A percentile compares a stretch with the other conserved stretches of the same genome.
Conservation (phyloP, 257 asterid species). For the Rauvolfia tetraphylla region DNA sequence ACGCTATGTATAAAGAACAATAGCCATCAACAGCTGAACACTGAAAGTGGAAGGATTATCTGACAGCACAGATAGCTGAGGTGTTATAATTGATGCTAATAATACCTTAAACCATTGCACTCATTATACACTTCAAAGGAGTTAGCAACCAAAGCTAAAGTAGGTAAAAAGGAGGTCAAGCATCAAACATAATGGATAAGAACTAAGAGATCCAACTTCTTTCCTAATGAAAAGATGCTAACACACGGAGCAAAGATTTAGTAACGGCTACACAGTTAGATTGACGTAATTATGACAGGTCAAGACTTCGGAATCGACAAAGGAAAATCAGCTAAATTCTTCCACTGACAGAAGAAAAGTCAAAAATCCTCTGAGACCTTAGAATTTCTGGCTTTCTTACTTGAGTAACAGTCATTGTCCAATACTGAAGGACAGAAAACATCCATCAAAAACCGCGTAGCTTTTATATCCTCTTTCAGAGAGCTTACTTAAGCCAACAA, state of each 20-base stretch:
- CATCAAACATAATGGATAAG: not conserved
- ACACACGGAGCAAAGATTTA: not conserved
- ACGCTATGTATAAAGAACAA: not conserved
- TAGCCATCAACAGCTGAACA: not conserved
- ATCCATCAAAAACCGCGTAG: not conserved
- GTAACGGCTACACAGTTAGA: not conserved
- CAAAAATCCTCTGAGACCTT: not conserved
- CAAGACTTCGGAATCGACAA: not conserved
- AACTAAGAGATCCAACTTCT: not conserved
- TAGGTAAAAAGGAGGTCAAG: not conserved
- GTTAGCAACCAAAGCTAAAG: not conserved
- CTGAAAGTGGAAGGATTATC: not conserved
- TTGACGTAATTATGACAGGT: not conserved
- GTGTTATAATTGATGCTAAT: not conserved
- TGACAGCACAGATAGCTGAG: not conserved
- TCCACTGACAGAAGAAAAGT: not conserved
- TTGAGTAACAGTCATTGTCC: not conserved
- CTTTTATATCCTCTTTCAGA: not conserved
- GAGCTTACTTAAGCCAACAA: not conserved
- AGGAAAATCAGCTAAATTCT: not conserved
- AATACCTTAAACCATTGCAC: conserved; percentile 2
- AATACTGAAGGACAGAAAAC: not conserved
- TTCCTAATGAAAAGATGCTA: not conserved
- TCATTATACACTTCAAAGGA: not conserved
- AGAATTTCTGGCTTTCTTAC: not conserved